phyloP scores from a whole-genome alignment of 73 alveolate species.

The Tetrahymena malaccensis region DNA sequence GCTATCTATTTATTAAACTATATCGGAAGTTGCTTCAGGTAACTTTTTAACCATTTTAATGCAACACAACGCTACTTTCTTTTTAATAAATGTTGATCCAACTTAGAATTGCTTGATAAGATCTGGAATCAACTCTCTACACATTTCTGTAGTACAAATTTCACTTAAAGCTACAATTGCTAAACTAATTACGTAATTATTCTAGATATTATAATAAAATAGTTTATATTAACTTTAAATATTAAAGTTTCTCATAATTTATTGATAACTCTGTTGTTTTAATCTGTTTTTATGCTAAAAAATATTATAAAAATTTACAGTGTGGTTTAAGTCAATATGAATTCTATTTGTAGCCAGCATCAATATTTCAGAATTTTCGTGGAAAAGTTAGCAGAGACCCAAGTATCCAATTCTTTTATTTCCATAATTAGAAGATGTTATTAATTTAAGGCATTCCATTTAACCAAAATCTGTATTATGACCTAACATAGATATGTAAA shows the following conservation, averaged over 20 bases:
- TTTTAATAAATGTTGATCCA: conserved; percentile 90
- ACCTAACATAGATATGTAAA: conserved; percentile 91
- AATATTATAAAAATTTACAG: not conserved
- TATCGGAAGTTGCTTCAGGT: conserved; percentile 92
- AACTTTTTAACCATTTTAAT: conserved; percentile 90
- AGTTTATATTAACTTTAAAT: not conserved
- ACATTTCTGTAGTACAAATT: conserved; percentile 96
- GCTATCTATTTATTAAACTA: conserved; percentile 70
- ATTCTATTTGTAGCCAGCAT: conserved; percentile 91
- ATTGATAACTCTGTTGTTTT: not conserved
- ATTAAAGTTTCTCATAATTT: no score
- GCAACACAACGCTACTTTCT: conserved; percentile 97
- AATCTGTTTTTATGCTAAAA: not conserved
- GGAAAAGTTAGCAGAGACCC: conserved; percentile 95
- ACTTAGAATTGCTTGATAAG: conserved; percentile 86
- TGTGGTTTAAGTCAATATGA: conserved; percentile 80
- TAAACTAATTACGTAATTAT: conserved; percentile 87
- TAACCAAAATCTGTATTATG: conserved; percentile 61
- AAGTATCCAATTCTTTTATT: conserved; percentile 99
- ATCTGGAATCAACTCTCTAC: conserved; percentile 85
- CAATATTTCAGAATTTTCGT: conserved; percentile 96
- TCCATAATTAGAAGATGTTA: conserved; percentile 93
- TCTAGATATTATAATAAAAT: conserved; percentile 3
- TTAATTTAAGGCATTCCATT: conserved; percentile 94
- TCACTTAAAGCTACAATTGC: conserved; percentile 96